phyloP scores from a whole-genome alignment of 345 rosid species.

The Arabis hirsuta region DNA sequence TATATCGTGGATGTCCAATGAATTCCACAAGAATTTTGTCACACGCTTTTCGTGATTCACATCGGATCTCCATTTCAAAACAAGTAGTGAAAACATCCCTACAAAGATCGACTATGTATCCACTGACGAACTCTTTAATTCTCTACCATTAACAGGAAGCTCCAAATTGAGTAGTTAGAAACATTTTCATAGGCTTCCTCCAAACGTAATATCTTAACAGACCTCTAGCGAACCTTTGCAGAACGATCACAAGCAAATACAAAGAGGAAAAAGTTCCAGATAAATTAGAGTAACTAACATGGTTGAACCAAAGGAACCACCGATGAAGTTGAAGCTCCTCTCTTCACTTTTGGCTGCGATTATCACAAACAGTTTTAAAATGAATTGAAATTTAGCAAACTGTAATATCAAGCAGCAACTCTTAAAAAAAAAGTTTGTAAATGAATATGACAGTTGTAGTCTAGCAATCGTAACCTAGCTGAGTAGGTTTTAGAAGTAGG shows the following conservation, averaged over 20 bases:
- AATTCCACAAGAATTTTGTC: too few relatives aligned
- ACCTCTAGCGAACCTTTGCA: conserved; percentile 10
- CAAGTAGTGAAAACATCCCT: too few relatives aligned
- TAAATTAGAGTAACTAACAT: conserved; percentile 52
- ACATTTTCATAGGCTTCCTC: too few relatives aligned
- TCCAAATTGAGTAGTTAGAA: neutral
- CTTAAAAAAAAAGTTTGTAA: conserved; percentile 4
- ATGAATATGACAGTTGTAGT: conserved; percentile 11
- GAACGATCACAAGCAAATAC: conserved; percentile 19
- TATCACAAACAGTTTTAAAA: conserved; percentile 19
- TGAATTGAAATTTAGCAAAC: conserved; percentile 10
- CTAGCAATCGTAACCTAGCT: conserved; percentile 13
- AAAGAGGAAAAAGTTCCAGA: conserved; percentile 3
- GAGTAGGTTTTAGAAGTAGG: conserved; percentile 23
- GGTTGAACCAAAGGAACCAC: conserved; percentile 47
- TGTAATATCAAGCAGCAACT: conserved; percentile 21
- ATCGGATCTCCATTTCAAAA: too few relatives aligned
- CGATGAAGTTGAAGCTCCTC: conserved; percentile 58
- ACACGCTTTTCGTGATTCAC: too few relatives aligned
- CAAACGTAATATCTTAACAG: conserved; percentile 9
- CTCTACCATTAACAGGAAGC: neutral
- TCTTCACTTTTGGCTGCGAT: conserved; percentile 75
- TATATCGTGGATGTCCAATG: too few relatives aligned
- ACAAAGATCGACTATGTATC: neutral
- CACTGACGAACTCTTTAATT: neutral